Evolutionary conservation across 768 basidiomycete genomes (phyloP), one percentile per base, ranked within the genome.

Genomic region (Lactarius psammicola): DNA sequence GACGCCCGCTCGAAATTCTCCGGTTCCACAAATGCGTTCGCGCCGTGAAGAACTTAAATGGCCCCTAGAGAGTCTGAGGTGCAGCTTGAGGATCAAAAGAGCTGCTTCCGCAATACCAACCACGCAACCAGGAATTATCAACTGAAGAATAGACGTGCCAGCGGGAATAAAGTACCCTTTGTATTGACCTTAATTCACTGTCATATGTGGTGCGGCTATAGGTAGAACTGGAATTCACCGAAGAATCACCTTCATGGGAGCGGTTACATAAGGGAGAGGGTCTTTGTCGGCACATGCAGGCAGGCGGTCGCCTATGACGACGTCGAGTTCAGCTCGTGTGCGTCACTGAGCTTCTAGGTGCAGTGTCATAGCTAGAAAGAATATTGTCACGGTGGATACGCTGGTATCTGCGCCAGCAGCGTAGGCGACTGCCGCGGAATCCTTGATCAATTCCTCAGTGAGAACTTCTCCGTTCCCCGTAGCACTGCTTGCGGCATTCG

Each of bases 121-220:
- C 15, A 17, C 56, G 17, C 58, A n/a, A 68, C 68, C 68, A 69
- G 20, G 66, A 36, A 34, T 69, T 69, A 17, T 62, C 65, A n/a
- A n/a, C n/a, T n/a, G n/a, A 23, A 73, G 68, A 33, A 74, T 54
- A 4, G 69, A 67, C 1, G 73, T 67, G 3, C 72, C 73, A 7
- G 68, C 68, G 23, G 75, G 74, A 17, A 75, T 75, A 53, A 55
- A 53, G 34, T 72, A 71, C 10, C 72, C 75, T 4, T 72, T 64
- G 59, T 74, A 75, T 31, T 63, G 60, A 28, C 72, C 71, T 55
- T 71, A 69, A 28, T 66, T 68, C 7, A 69, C 30, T 5, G 67
- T 20, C 4, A 62, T 38, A 36, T 74, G 71, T 1, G 71, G 66
- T 9, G 73, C 58, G 18, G 66, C 68, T 8, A 70, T n/a, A 28